Evolutionary conservation across 2,329 filamentous ascomycete genomes (phyloP).

Genomic region (Blastomyces gilchristii): DNA sequence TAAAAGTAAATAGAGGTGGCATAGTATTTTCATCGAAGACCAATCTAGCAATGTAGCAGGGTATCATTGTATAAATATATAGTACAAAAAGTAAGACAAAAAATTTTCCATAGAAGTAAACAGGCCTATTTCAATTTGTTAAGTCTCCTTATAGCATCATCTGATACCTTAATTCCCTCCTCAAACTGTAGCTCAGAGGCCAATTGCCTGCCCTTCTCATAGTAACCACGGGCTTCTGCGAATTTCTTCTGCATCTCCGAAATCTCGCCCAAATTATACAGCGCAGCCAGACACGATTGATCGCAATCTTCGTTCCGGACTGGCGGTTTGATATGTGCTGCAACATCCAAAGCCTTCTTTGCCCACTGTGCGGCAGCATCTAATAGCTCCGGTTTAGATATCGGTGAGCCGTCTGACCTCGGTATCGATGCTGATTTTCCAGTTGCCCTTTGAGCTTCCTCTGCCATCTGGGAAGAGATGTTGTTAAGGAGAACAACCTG

Average conservation of each 20-base stretch:
- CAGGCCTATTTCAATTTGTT: conserved; percentile 11
- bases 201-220: conserved; percentile 56
- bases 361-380: conserved; percentile 69
- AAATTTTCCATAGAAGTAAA: not conserved
- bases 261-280: conserved; percentile 80
- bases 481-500: conserved; percentile 61
- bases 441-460: conserved; percentile 22
- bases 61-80: not conserved
- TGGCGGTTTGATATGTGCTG: conserved; percentile 54
- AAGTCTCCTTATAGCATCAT: conserved; percentile 25
- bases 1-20: too few relatives aligned
- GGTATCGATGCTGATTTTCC: conserved; percentile 26
- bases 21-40: not conserved
- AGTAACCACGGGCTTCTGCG: conserved; percentile 56
- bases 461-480: conserved; percentile 40
- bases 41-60: not conserved
- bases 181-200: conserved; percentile 36
- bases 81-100: not conserved
- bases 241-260: conserved; percentile 61
- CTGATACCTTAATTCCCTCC: conserved; percentile 25
- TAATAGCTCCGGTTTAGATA: conserved; percentile 53
- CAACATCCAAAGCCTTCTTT: conserved; percentile 60
- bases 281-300: conserved; percentile 67
- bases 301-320: conserved; percentile 70
- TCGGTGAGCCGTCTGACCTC: conserved; percentile 28